Conservation (phyloP, 1,284 basidiomycete genomes). For the Ustanciosporium gigantosporum region DNA sequence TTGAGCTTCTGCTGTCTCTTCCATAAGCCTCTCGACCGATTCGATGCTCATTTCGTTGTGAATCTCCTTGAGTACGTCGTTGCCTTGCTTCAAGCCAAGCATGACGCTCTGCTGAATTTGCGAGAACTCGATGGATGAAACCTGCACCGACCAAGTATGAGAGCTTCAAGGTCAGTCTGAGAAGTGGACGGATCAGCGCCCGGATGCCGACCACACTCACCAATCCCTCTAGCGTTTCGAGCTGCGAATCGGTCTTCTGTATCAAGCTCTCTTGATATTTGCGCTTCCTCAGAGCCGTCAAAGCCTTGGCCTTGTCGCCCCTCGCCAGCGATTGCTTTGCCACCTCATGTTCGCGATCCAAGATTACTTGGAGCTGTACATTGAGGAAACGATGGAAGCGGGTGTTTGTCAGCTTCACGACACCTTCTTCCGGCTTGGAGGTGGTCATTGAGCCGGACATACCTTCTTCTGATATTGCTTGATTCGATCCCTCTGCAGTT, state of each 20-base stretch:
- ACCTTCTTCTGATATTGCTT: constrained; percentile 94
- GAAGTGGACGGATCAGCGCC: not conserved
- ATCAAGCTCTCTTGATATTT: constrained; percentile 92
- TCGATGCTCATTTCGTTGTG: constrained; percentile 91
- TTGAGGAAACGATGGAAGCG: not conserved
- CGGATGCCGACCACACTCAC: too few relatives aligned
- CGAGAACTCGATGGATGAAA: constrained; percentile 93
- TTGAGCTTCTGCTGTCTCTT: constrained; percentile 86
- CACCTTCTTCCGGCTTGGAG: too few relatives aligned
- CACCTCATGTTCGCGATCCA: constrained; percentile 85
- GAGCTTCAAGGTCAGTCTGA: too few relatives aligned
- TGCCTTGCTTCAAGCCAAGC: constrained; percentile 89
- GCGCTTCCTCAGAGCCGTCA: constrained; percentile 80
- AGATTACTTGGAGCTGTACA: constrained; percentile 80
- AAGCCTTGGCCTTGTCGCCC: constrained; percentile 83
- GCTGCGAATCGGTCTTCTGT: constrained; percentile 82
- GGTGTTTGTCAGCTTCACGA: constrained; percentile 1
- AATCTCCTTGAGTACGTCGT: constrained; percentile 86
- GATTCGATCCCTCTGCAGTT: constrained; percentile 91
- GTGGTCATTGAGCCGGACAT: not conserved
- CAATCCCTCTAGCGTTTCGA: constrained; percentile 85
- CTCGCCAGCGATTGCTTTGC: constrained; percentile 78
- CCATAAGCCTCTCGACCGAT: constrained; percentile 87
- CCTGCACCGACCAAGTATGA: constrained; percentile 66
- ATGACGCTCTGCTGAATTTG: constrained; percentile 89